Evolutionary conservation across 139 green algal genomes (phyloP), one percentile per base, ranked within the genome.

Genomic region (Diplosphaera chodatii): DNA sequence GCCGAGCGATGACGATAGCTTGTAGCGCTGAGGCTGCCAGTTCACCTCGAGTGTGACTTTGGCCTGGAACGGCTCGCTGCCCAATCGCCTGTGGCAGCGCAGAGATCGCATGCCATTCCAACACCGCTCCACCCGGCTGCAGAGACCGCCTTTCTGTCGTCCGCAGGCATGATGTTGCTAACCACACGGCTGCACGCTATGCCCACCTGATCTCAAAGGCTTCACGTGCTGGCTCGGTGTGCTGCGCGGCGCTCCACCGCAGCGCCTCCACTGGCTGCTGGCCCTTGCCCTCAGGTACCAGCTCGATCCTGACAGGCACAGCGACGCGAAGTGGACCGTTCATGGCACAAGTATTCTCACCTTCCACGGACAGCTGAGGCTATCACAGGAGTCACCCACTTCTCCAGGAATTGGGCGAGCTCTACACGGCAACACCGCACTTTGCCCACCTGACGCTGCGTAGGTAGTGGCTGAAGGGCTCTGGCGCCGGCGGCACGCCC

Each of bases 391-490:
- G n/a, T n/a, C n/a, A n/a, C n/a, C n/a, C n/a, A n/a, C n/a, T n/a
- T n/a, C n/a, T n/a, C n/a, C n/a, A n/a, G n/a, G n/a, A n/a, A n/a
- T n/a, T n/a, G n/a, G n/a, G n/a, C n/a, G n/a, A 22, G 63, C 27
- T 67, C 13, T 21, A 32, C 63, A 27, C 22, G 21, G 55, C 25
- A 27, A 68, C 25, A 34, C 21, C 8, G 4, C 16, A 70, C 16
- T 6, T 10, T 13, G 32, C 32, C 16, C 65, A 69, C 65, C 65
- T 55, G 32, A 69, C 31, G 15, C 65, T 69, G n/a, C 77, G 70
- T 22, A 90, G 62, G 69, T 85, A 84, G 4, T 64, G 25, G 16
- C 77, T 84, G 59, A 90, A 82, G 25, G 72, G 67, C 31, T 74
- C 27, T 32, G 40, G 37, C 23, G 31, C 25, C 55, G 73, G 69